phyloP scores from a whole-genome alignment of 352 stramenopile species.

The Globisporangium heterothallicum region DNA sequence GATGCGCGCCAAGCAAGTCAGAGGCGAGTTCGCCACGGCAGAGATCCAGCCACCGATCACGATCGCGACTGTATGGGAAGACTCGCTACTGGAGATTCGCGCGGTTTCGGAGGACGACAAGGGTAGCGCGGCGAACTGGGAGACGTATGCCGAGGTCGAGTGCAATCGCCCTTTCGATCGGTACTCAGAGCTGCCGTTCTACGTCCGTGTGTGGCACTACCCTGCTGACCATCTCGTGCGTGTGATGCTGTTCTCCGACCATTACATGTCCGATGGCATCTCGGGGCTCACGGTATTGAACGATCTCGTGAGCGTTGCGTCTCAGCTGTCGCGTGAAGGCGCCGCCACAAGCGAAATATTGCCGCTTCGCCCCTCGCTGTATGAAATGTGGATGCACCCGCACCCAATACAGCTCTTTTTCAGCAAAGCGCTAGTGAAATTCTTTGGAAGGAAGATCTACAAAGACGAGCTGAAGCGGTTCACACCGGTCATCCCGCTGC shows the following conservation, averaged over 20 bases:
- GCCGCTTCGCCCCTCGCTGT: constrained; percentile 21
- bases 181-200: constrained; percentile 42
- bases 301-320: constrained; percentile 25
- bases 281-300: constrained; percentile 33
- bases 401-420: constrained; percentile 16
- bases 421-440: constrained; percentile 18
- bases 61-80: constrained; percentile 15
- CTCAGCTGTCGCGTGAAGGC: constrained; percentile 7
- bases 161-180: constrained; percentile 36
- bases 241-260: constrained; percentile 41
- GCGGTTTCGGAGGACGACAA: constrained; percentile 16
- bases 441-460: constrained; percentile 15
- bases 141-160: constrained; percentile 27
- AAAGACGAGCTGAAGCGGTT: constrained; percentile 3
- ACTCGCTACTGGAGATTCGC: constrained; percentile 17
- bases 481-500: background rate
- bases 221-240: constrained; percentile 17
- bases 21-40: constrained; percentile 29
- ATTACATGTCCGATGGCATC: constrained; percentile 37
- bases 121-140: constrained; percentile 8
- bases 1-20: constrained; percentile 33
- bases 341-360: constrained; percentile 14
- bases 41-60: constrained; percentile 34
- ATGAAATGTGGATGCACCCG: constrained; percentile 22
- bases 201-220: constrained; percentile 40